Evolutionary conservation across 495 filamentous ascomycete genomes (phyloP), one percentile per base, ranked within the genome.

Genomic region (Opeltia flavorubescens): DNA sequence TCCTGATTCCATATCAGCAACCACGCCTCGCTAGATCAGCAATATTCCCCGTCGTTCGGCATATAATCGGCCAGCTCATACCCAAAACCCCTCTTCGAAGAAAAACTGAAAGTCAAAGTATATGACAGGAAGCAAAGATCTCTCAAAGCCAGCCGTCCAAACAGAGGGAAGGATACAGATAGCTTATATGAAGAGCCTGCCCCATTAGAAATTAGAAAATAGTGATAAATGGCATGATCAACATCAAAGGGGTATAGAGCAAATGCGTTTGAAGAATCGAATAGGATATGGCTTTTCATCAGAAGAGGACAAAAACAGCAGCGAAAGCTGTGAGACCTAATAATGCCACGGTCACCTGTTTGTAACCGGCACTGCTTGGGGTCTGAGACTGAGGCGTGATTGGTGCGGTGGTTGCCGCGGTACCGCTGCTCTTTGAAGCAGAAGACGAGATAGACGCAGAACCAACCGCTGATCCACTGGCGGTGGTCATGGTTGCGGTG

Each of bases 401-500:
- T 13, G 38, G 38, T 21, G 60, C 25, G 15, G 56, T 29, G 24
- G 52, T 39, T 4, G 50, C 36, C 12, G 18, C 38, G 21, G 38
- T 41, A 11, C 18, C 20, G n/a, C 21, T 41, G 38, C 18, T 21
- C 1, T 6, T 4, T 25, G 38, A 41, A 4, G 34, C 34, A 12
- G 34, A 36, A n/a, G 34, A n/a, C 34, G 38, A 20, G 18, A 5
- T 5, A 41, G 38, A 23, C 13, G 21, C 17, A 25, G 18, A 25
- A 11, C 38, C 17, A 21, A 9, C 20, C 7, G 9, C 38, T 5
- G 38, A 41, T 17, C 5, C 13, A 21, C 38, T 41, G 40, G 47
- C 47, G 39, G 44, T 38, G 30, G 44, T 40, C 53, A 58, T 51
- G 50, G 56, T 47, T 31, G 57, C 51, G 43, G 49, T 49, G 47